A percentile compares a stretch with the other conserved stretches of the same genome.
Evolutionary conservation across 2,329 filamentous ascomycete genomes (phyloP).

Genomic region (Aspergillus persii): DNA sequence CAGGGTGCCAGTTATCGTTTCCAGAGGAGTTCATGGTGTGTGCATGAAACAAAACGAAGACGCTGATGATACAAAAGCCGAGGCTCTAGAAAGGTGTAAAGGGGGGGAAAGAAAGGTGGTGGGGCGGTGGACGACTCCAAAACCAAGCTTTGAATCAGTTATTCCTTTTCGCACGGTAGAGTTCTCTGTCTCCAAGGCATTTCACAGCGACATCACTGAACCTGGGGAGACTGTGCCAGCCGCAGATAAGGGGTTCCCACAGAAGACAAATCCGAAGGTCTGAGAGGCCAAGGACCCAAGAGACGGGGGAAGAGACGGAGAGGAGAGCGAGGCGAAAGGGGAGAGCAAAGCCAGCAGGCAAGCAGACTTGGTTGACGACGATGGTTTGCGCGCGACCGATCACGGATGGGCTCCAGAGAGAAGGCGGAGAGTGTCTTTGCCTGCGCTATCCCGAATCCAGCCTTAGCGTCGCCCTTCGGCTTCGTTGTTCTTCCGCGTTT

Average conservation of each 20-base stretch:
- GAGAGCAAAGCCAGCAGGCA: slow-evolving; percentile 15
- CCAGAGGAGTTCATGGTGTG: slow-evolving; percentile 42
- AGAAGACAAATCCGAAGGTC: not conserved
- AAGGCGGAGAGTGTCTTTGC: slow-evolving; percentile 34
- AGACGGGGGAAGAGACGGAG: not conserved
- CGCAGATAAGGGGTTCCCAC: not conserved
- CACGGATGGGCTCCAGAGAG: slow-evolving; percentile 34
- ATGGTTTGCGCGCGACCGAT: slow-evolving; percentile 40
- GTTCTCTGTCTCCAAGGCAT: slow-evolving; percentile 22
- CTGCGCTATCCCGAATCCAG: slow-evolving; percentile 25
- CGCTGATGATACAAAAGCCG: not conserved
- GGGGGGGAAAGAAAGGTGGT: not conserved
- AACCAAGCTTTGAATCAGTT: slow-evolving; percentile 15
- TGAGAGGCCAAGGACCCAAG: not conserved
- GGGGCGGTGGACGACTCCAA: slow-evolving; percentile 7
- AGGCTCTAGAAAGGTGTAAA: not conserved
- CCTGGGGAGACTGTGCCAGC: slow-evolving; percentile 10
- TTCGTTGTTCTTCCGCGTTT: slow-evolving; percentile 25
- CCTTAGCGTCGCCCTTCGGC: slow-evolving; percentile 21
- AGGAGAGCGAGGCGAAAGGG: not conserved
- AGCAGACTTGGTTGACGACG: slow-evolving; percentile 21
- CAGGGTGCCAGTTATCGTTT: slow-evolving; percentile 44
- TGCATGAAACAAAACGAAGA: slow-evolving; percentile 18
- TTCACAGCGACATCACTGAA: slow-evolving; percentile 30
- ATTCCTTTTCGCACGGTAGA: slow-evolving; percentile 24